Conservation (phyloP, 1,284 basidiomycete species). For the Trichosporon faecale region DNA sequence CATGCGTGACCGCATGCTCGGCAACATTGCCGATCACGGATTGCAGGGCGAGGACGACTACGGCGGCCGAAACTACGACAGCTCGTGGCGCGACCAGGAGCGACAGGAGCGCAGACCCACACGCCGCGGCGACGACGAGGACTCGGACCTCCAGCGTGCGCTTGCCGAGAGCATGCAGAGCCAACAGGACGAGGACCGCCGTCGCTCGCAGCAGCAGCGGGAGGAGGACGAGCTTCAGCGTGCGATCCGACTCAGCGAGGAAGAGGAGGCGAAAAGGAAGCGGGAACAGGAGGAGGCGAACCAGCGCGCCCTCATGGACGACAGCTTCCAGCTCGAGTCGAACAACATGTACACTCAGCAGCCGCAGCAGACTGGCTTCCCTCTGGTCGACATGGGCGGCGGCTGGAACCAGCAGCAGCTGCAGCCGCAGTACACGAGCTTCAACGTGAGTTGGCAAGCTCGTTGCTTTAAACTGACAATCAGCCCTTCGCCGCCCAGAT, state of each 20-base stretch:
- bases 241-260: slow-evolving; percentile 78
- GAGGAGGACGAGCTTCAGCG: slow-evolving; percentile 72
- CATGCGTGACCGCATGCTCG: slow-evolving; percentile 93
- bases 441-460: slow-evolving; percentile 44
- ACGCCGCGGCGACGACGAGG: slow-evolving; percentile 55
- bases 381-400: slow-evolving; percentile 62
- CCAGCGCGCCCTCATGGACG: slow-evolving; percentile 77
- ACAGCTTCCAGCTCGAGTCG: slow-evolving; percentile 61
- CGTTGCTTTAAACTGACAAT: slow-evolving; percentile 28
- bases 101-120: slow-evolving; percentile 14
- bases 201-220: slow-evolving; percentile 48
- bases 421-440: slow-evolving; percentile 62
- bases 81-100: slow-evolving; percentile 12
- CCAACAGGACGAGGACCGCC: slow-evolving; percentile 69
- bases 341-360: slow-evolving; percentile 47
- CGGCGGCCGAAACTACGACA: slow-evolving; percentile 25
- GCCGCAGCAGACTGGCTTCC: slow-evolving; percentile 50
- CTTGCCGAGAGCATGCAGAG: slow-evolving; percentile 83
- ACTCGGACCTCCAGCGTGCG: slow-evolving; percentile 75
- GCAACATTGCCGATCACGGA: slow-evolving; percentile 55
- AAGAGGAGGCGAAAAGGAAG: slow-evolving; percentile 74
- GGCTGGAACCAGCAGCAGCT: slow-evolving; percentile 52
- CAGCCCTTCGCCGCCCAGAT: slow-evolving; percentile 54
- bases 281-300: slow-evolving; percentile 71
- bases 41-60: slow-evolving; percentile 55